Conservation (phyloP, 495 filamentous ascomycete species). For the Penicillium flavigenum region DNA sequence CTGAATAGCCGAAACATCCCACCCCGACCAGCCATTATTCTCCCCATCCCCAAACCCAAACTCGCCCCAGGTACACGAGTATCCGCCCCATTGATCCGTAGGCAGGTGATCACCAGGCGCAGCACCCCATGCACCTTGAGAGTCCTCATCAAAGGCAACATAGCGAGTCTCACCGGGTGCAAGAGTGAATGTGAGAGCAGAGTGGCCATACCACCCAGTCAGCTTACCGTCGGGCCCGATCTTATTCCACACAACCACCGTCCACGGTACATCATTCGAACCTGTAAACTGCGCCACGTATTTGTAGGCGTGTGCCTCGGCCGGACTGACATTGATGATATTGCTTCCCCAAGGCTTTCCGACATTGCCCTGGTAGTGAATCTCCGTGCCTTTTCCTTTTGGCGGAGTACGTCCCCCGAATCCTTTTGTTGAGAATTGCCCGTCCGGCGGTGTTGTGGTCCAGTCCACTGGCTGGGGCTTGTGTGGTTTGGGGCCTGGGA, state of each 20-base stretch:
- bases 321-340: slow-evolving; percentile 43
- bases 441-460: slow-evolving; percentile 27
- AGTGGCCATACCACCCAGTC: slow-evolving; percentile 47
- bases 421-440: slow-evolving; percentile 23
- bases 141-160: slow-evolving; percentile 51
- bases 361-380: slow-evolving; percentile 47
- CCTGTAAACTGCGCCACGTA: slow-evolving; percentile 51
- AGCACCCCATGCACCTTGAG: slow-evolving; percentile 42
- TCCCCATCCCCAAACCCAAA: slow-evolving; percentile 40
- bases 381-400: slow-evolving; percentile 23
- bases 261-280: slow-evolving; percentile 36
- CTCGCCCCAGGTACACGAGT: slow-evolving; percentile 48
- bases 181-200: slow-evolving; percentile 46
- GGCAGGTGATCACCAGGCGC: slow-evolving; percentile 36
- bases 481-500: slow-evolving; percentile 2
- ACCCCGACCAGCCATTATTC: slow-evolving; percentile 43
- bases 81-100: slow-evolving; percentile 37
- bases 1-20: slow-evolving; percentile 50
- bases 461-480: slow-evolving; percentile 17
- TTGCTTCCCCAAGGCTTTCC: slow-evolving; percentile 57
- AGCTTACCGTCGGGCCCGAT: slow-evolving; percentile 42
- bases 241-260: slow-evolving; percentile 56
- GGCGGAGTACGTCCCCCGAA: slow-evolving; percentile 35
- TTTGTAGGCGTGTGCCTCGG: slow-evolving; percentile 39
- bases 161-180: slow-evolving; percentile 41